These are phyloP conservation scores for Diaporthe eres DNA, from an alignment of 2,329 filamentous ascomycete species.

Conservation along the genomic window DNA sequence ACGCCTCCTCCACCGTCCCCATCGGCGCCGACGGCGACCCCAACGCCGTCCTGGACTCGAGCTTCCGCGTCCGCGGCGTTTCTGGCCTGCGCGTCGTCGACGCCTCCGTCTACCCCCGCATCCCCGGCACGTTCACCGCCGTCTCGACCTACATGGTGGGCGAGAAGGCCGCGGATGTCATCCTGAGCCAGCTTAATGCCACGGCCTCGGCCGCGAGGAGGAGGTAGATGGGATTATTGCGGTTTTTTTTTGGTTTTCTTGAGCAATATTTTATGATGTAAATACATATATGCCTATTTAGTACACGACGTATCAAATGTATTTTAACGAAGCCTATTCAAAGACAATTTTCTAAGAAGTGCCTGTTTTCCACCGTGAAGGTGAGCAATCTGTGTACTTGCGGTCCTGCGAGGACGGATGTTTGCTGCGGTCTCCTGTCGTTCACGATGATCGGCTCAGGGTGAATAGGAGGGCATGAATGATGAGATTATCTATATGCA, in stretches of 20 bases:
- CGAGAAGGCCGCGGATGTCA: slow-evolving; percentile 32
- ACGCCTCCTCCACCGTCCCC: slow-evolving; percentile 30
- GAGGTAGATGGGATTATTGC: neutral
- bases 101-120: slow-evolving; percentile 24
- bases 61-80: slow-evolving; percentile 30
- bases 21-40: slow-evolving; percentile 25
- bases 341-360: neutral
- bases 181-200: slow-evolving; percentile 11
- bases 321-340: neutral
- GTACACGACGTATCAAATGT: neutral
- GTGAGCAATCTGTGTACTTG: too few relatives aligned
- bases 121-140: slow-evolving; percentile 19
- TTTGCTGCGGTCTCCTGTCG: neutral
- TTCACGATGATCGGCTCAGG: neutral
- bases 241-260: neutral
- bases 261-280: neutral
- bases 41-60: slow-evolving; percentile 30
- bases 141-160: slow-evolving; percentile 30
- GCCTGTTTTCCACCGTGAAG: too few relatives aligned
- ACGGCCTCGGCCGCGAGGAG: neutral
- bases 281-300: neutral
- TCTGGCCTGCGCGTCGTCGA: slow-evolving; percentile 29
- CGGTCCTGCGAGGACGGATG: neutral
- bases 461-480: neutral
- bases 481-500: neutral